Evolutionary conservation across 257 asterid genomes (phyloP).

Genomic region (Solanum sejunctum): DNA sequence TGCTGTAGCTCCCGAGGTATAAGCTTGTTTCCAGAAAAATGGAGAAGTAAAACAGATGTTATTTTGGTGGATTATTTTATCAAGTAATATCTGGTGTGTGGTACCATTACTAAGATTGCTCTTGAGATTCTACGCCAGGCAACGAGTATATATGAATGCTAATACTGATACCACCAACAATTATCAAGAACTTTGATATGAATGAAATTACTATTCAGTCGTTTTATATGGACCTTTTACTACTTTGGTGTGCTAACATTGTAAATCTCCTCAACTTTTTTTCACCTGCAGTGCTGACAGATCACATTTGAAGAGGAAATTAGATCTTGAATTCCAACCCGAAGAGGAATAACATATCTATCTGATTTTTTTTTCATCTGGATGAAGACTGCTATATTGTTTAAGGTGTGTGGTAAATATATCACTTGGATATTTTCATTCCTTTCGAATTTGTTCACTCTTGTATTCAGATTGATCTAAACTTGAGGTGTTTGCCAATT

Average conservation of each 20-base stretch:
- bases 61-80: not conserved
- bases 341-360: conserved; percentile 40
- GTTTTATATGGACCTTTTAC: not conserved
- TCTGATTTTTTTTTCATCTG: not conserved
- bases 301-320: conserved; percentile 86
- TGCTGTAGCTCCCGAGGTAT: not conserved
- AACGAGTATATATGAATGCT: not conserved
- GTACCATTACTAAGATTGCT: not conserved
- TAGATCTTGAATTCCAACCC: conserved; percentile 87
- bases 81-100: not conserved
- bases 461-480: not conserved
- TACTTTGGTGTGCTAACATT: not conserved
- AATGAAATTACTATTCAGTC: not conserved
- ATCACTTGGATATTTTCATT: not conserved
- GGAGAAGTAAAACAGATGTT: not conserved
- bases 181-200: not conserved
- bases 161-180: not conserved
- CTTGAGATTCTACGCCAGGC: not conserved
- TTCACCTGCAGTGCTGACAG: conserved; percentile 70
- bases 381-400: not conserved
- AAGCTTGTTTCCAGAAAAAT: not conserved
- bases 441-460: not conserved
- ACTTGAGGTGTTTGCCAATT: not conserved
- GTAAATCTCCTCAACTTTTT: not conserved
- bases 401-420: not conserved